These are phyloP conservation scores for Ogataea glucozyma DNA, from an alignment of 805 yeast species.

Conservation along the genomic window DNA sequence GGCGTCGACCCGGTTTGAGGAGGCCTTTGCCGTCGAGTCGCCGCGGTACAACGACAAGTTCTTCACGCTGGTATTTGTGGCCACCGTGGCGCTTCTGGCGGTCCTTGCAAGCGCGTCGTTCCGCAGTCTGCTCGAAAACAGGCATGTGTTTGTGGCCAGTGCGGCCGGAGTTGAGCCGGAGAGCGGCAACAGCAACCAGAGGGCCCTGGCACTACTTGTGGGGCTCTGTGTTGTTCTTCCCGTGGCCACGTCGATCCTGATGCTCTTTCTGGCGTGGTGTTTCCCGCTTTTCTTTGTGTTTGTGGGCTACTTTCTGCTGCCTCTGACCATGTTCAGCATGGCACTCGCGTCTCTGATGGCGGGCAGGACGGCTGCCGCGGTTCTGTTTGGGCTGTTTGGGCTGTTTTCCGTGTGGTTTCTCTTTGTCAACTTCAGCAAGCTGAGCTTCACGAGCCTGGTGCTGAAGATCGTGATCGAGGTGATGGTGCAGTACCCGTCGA, in stretches of 20 bases:
- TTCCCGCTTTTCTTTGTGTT: conserved; percentile 33
- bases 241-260: conserved; percentile 21
- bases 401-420: conserved; percentile 26
- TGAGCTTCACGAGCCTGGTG: conserved; percentile 33
- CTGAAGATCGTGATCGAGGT: conserved; percentile 63
- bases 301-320: conserved; percentile 31
- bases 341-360: conserved; percentile 21
- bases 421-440: conserved; percentile 27
- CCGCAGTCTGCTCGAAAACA: conserved; percentile 13
- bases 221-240: conserved; percentile 23
- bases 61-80: conserved; percentile 53
- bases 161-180: conserved; percentile 6
- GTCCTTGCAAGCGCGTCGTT: conserved; percentile 16
- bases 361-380: conserved; percentile 23
- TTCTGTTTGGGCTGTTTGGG: conserved; percentile 23
- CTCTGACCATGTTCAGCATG: conserved; percentile 29
- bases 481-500: conserved; percentile 70
- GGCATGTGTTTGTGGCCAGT: conserved; percentile 2
- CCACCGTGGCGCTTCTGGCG: conserved; percentile 19
- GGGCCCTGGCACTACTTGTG: conserved; percentile 14
- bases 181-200: conserved; percentile 7
- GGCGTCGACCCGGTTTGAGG: conserved; percentile 51
- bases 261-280: conserved; percentile 27
- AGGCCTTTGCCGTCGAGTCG: conserved; percentile 62
- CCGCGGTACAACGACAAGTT: conserved; percentile 75